These are phyloP conservation scores for Durotheca rogersii DNA, from an alignment of 495 filamentous ascomycete genomes.

Conservation along the genomic window DNA sequence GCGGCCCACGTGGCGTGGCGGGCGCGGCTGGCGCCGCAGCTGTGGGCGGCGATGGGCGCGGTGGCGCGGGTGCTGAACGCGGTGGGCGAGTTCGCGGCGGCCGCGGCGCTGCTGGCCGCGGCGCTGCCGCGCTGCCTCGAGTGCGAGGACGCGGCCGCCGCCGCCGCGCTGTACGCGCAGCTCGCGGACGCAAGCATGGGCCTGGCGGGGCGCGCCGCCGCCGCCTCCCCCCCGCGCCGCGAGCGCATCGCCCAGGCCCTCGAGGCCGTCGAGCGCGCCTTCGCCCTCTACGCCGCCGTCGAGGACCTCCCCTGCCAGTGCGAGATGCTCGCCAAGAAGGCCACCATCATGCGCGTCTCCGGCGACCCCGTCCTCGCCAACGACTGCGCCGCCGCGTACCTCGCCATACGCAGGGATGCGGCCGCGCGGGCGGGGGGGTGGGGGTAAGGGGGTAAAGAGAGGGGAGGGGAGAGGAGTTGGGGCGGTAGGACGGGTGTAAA, in stretches of 20 bases:
- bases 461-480: no score
- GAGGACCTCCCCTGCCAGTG: constrained; percentile 75
- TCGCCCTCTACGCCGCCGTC: constrained; percentile 65
- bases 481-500: no score
- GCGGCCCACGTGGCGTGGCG: constrained; percentile 77
- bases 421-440: constrained; percentile 26
- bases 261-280: constrained; percentile 65
- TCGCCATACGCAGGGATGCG: constrained; percentile 57
- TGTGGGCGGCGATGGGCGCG: constrained; percentile 76
- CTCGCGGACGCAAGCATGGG: constrained; percentile 85
- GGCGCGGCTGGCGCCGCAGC: constrained; percentile 65
- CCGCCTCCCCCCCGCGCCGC: constrained; percentile 43
- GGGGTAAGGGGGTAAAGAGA: no score
- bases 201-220: constrained; percentile 59
- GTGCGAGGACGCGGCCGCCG: constrained; percentile 63
- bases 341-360: constrained; percentile 71
- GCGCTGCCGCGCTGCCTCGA: constrained; percentile 84
- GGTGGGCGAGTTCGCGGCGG: constrained; percentile 73
- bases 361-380: constrained; percentile 72
- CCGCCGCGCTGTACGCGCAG: constrained; percentile 68
- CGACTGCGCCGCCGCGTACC: constrained; percentile 71
- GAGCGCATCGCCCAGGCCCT: constrained; percentile 65
- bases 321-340: constrained; percentile 85
- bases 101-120: constrained; percentile 64
- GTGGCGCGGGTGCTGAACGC: constrained; percentile 68